A percentile compares a stretch with the other conserved stretches of the same genome.
phyloP scores from a whole-genome alignment of 257 asterid genomes.

The Primulina tabacum region DNA sequence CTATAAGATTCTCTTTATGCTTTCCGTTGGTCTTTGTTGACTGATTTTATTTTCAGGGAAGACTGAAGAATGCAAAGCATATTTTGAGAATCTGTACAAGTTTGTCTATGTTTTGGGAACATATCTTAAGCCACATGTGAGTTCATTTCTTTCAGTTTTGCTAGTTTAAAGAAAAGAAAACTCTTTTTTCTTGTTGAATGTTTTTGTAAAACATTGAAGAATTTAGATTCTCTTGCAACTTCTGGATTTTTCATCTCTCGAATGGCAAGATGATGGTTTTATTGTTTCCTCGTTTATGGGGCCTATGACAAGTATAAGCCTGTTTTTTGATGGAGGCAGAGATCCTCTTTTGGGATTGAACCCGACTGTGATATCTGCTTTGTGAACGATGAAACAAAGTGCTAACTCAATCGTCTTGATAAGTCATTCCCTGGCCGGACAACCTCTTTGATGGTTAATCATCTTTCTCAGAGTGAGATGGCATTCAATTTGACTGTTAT shows the following conservation, averaged over 20 bases:
- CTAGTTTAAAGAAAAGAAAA: neutral
- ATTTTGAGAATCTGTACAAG: constrained; percentile 70
- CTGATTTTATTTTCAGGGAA: constrained; percentile 59
- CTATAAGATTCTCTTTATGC: constrained; percentile 1
- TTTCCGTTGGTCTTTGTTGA: constrained; percentile 18
- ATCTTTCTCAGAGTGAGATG: no score
- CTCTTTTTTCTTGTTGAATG: neutral
- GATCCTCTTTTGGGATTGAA: constrained; percentile 3
- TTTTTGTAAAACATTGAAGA: neutral
- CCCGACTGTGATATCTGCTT: neutral
- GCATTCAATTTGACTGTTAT: neutral
- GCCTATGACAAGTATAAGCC: neutral
- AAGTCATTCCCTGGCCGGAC: no score
- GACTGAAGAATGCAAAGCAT: constrained; percentile 67
- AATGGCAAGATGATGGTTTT: constrained; percentile 6
- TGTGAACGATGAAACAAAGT: neutral
- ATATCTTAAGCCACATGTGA: constrained; percentile 92
- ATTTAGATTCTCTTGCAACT: neutral
- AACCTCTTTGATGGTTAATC: no score
- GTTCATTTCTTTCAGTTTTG: constrained; percentile 29
- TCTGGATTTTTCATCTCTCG: neutral
- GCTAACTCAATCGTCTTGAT: no score
- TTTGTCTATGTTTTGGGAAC: constrained; percentile 89
- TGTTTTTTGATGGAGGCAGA: neutral
- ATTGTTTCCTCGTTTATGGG: neutral